These are phyloP conservation scores for Pythium sp. DNA, from an alignment of 352 stramenopile species.

Conservation along the genomic window DNA sequence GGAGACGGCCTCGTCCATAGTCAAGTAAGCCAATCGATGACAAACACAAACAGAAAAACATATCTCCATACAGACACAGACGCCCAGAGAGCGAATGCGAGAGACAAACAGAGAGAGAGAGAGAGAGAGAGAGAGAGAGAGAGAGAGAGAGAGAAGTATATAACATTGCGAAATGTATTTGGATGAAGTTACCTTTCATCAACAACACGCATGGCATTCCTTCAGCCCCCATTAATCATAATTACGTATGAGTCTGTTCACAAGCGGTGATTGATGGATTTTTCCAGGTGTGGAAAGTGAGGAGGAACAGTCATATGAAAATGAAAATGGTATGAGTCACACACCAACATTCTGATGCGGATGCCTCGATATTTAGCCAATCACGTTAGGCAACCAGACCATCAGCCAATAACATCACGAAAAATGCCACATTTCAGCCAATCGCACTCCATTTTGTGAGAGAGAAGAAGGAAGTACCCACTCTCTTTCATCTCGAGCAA, in stretches of 20 bases:
- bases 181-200: not conserved
- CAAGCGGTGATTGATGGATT: not conserved
- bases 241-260: too few relatives aligned
- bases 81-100: not conserved
- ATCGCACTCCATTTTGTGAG: not conserved
- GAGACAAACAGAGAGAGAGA: not conserved
- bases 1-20: not conserved
- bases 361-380: not conserved
- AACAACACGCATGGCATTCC: not conserved
- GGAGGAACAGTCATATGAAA: not conserved
- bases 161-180: slow-evolving; percentile 9
- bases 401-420: not conserved
- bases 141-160: slow-evolving; percentile 5
- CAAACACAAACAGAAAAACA: slow-evolving; percentile 1
- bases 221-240: too few relatives aligned
- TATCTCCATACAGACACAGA: not conserved
- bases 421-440: not conserved
- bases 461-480: slow-evolving; percentile 2
- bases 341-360: slow-evolving; percentile 8
- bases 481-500: not conserved
- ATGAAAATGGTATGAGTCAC: slow-evolving; percentile 2
- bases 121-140: not conserved
- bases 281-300: not conserved
- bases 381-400: not conserved
- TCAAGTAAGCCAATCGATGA: not conserved